phyloP scores from a whole-genome alignment of 1,284 basidiomycete species.

The Laetiporus sulphureus region DNA sequence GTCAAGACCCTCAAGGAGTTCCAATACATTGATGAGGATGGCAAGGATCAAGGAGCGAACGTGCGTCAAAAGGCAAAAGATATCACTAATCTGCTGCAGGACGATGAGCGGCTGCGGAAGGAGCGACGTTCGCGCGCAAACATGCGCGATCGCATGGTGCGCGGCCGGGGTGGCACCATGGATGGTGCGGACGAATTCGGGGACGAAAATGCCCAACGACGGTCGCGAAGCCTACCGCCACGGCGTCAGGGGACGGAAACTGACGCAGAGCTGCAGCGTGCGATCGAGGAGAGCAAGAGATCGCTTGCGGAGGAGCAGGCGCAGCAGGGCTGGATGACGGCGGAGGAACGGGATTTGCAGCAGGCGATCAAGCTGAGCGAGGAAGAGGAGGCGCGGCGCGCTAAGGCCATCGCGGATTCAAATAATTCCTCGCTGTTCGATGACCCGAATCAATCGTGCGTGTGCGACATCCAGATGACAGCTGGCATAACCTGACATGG shows the following conservation, averaged over 20 bases:
- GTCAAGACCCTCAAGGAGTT: conserved; percentile 99
- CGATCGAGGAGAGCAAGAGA: conserved; percentile 86
- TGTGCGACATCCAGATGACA: conserved; percentile 8
- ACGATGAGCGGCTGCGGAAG: conserved; percentile 81
- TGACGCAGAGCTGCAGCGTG: conserved; percentile 77
- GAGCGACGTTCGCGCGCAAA: conserved; percentile 81
- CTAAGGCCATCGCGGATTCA: conserved; percentile 64
- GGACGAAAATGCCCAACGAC: conserved; percentile 36
- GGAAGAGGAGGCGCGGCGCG: conserved; percentile 78
- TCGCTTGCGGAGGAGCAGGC: conserved; percentile 72
- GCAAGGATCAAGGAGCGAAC: conserved; percentile 97
- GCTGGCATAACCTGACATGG: conserved; percentile 5
- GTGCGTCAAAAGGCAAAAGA: conserved; percentile 99
- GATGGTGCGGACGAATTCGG: conserved; percentile 36
- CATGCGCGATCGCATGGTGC: conserved; percentile 94
- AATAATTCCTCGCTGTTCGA: conserved; percentile 83
- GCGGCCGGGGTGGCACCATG: conserved; percentile 37
- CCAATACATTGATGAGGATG: conserved; percentile 93
- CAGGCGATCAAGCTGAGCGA: conserved; percentile 79
- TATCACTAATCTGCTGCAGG: conserved; percentile 93
- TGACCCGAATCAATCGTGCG: conserved; percentile 69
- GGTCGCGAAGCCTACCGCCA: conserved; percentile 33
- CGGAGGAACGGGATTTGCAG: conserved; percentile 76
- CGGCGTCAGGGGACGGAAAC: conserved; percentile 36
- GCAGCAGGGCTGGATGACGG: conserved; percentile 34